A percentile compares a stretch with the other conserved stretches of the same genome.
phyloP scores from a whole-genome alignment of 2,329 filamentous ascomycete species.

The Diaporthe sp. region DNA sequence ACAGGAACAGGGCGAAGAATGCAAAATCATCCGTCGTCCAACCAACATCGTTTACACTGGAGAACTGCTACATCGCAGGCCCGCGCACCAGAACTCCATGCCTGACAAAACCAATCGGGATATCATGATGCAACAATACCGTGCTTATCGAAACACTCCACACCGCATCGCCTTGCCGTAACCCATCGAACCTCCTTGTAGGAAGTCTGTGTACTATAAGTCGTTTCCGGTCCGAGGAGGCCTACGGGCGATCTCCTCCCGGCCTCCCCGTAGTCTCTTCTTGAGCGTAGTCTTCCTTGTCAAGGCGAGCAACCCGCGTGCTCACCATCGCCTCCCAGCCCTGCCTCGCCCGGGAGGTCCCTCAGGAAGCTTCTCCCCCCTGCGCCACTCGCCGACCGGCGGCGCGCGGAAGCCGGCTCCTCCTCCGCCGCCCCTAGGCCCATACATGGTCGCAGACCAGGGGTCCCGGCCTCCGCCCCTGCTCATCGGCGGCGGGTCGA shows the following conservation, averaged over 20 bases:
- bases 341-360: constrained; percentile 63
- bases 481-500: constrained; percentile 42
- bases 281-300: constrained; percentile 38
- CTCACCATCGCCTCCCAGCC: constrained; percentile 54
- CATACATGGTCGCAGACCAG: constrained; percentile 44
- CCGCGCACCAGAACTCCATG: not conserved
- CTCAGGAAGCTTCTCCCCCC: constrained; percentile 74
- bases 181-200: not conserved
- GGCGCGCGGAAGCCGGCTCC: constrained; percentile 51
- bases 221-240: not conserved
- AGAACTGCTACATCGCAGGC: not conserved
- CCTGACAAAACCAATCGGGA: not conserved
- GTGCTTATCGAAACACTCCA: constrained; percentile 4
- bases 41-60: not conserved
- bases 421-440: constrained; percentile 46
- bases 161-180: not conserved
- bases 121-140: constrained; percentile 29
- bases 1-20: not conserved
- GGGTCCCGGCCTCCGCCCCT: constrained; percentile 57
- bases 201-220: not conserved
- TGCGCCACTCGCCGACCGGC: constrained; percentile 72
- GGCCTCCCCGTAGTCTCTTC: not conserved
- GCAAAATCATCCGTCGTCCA: not conserved
- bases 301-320: constrained; percentile 53
- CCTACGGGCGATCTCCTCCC: not conserved